Conservation (phyloP, 2,329 filamentous ascomycete species). For the Aspergillus sp. region DNA sequence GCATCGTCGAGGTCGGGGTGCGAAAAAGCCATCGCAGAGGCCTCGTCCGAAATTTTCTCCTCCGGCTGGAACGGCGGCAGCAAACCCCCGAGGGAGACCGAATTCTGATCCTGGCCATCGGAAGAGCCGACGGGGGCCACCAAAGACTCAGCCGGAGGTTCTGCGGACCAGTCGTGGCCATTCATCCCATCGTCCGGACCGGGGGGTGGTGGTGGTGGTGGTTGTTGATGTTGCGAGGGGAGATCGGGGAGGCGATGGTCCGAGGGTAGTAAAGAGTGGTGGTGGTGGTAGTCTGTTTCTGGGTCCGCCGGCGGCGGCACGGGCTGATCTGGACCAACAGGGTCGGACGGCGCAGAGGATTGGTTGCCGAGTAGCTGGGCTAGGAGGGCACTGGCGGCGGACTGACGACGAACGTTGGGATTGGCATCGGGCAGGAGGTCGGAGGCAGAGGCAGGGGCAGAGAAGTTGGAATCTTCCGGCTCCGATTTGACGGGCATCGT, state of each 20-base stretch:
- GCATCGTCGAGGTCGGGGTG: constrained; percentile 9
- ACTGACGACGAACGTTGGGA: constrained; percentile 38
- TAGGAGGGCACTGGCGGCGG: constrained; percentile 41
- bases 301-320: constrained; percentile 7
- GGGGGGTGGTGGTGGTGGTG: constrained; percentile 1
- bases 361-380: constrained; percentile 43
- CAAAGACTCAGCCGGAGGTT: constrained; percentile 8
- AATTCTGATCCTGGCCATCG: constrained; percentile 13
- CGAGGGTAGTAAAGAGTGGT: background rate
- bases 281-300: background rate
- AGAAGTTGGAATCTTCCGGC: constrained; percentile 21
- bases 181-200: constrained; percentile 8
- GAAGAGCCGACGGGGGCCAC: constrained; percentile 7
- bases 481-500: constrained; percentile 33
- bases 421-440: constrained; percentile 25
- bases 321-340: constrained; percentile 8
- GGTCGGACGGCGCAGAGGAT: constrained; percentile 21
- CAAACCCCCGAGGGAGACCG: background rate
- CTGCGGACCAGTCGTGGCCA: constrained; percentile 13
- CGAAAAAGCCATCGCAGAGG: constrained; percentile 10
- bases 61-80: constrained; percentile 9
- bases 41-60: constrained; percentile 13
- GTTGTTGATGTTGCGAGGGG: background rate
- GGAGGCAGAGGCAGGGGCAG: constrained; percentile 15
- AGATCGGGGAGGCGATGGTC: background rate